Percentiles rank a stretch among this genome's conserved stretches.
Evolutionary conservation across 768 basidiomycete genomes (phyloP).

Genomic region (Collybia sp.): DNA sequence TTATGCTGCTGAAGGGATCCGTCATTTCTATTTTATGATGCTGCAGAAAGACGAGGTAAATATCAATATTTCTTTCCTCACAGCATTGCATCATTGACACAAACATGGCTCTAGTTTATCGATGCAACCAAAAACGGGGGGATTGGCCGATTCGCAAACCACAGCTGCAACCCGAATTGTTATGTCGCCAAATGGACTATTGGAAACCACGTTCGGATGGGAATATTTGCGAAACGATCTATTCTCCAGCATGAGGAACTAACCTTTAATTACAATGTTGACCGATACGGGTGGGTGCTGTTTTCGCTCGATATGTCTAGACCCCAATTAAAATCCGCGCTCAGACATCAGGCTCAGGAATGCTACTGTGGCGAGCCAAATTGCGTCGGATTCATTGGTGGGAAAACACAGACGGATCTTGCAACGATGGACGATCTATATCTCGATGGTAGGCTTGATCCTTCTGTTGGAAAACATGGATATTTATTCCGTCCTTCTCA

Average conservation of each 20-base stretch:
- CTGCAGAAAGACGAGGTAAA: constrained; percentile 93
- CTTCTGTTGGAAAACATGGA: not conserved
- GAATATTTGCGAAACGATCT: constrained; percentile 87
- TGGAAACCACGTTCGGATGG: constrained; percentile 88
- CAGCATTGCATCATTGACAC: not conserved
- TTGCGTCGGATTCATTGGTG: constrained; percentile 94
- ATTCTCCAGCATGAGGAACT: constrained; percentile 82
- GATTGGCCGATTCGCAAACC: constrained; percentile 96
- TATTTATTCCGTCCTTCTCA: constrained; percentile 20
- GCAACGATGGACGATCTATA: constrained; percentile 93
- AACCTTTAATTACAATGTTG: constrained; percentile 99
- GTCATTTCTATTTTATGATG: constrained; percentile 99
- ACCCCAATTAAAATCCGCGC: not conserved
- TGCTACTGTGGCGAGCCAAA: constrained; percentile 96
- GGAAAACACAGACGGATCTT: constrained; percentile 97
- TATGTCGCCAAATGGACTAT: constrained; percentile 99
- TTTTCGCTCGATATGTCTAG: not conserved
- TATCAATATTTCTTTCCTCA: constrained; percentile 5
- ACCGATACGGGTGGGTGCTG: constrained; percentile 85
- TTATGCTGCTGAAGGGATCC: constrained; percentile 89
- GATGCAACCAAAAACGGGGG: constrained; percentile 97
- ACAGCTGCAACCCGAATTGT: constrained; percentile 96
- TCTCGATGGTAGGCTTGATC: constrained; percentile 68
- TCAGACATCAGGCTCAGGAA: constrained; percentile 86
- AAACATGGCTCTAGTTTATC: constrained; percentile 65